phyloP scores from a whole-genome alignment of 768 basidiomycete genomes.

The Hericium alpestre region DNA sequence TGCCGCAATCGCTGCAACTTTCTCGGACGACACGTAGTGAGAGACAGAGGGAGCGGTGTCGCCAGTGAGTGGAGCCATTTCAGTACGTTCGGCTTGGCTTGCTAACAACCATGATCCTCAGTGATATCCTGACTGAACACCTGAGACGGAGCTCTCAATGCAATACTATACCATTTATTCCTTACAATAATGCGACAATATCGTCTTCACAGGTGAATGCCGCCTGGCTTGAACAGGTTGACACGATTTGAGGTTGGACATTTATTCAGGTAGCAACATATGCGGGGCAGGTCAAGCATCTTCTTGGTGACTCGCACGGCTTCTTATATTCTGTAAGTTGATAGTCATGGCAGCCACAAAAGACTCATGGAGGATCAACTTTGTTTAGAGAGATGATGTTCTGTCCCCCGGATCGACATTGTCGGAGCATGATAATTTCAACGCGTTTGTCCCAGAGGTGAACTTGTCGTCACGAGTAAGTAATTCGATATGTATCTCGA shows the following conservation, averaged over 20 bases:
- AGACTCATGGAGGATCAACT: no score
- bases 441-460: background rate
- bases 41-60: background rate
- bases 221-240: background rate
- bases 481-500: background rate
- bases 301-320: background rate
- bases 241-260: no score
- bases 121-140: background rate
- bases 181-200: background rate
- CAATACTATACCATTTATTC: background rate
- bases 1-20: background rate
- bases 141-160: background rate
- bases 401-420: no score
- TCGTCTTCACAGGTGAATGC: background rate
- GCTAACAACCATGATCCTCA: background rate
- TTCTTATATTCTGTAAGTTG: background rate
- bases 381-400: no score
- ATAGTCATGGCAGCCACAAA: no score
- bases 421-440: no score
- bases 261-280: background rate
- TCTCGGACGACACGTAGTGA: background rate
- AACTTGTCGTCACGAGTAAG: background rate
- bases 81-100: background rate
- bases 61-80: background rate
- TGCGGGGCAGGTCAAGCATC: background rate